Evolutionary conservation across 2,329 filamentous ascomycete genomes (phyloP).

Genomic region (Geosmithia flava): DNA sequence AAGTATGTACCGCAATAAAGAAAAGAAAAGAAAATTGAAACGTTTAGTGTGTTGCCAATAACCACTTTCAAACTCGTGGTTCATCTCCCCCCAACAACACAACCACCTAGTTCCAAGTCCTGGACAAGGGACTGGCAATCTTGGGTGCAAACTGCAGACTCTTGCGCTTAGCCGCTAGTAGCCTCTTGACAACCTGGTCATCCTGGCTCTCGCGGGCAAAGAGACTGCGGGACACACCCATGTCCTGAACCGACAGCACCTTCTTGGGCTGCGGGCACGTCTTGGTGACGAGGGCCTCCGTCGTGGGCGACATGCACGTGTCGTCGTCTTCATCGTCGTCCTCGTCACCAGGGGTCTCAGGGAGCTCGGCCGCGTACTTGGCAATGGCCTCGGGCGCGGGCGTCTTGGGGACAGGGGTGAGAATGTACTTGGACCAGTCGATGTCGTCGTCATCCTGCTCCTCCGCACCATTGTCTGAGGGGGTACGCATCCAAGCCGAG

Average conservation of each 20-base stretch:
- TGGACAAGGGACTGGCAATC: slow-evolving; percentile 58
- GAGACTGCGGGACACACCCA: slow-evolving; percentile 14
- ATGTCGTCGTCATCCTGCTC: slow-evolving; percentile 24
- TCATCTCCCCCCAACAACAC: slow-evolving; percentile 1
- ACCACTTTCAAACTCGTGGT: too few species aligned
- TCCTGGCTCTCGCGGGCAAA: slow-evolving; percentile 41
- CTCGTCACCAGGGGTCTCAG: slow-evolving; percentile 28
- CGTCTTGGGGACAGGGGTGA: slow-evolving; percentile 46
- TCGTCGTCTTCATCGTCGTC: slow-evolving; percentile 14
- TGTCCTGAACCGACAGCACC: slow-evolving; percentile 22
- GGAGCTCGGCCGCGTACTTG: slow-evolving; percentile 36
- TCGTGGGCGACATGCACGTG: slow-evolving; percentile 15
- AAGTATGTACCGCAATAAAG: background rate
- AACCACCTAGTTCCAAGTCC: slow-evolving; percentile 29
- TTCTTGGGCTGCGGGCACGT: slow-evolving; percentile 34
- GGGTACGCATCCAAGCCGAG: slow-evolving; percentile 41
- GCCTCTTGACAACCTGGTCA: slow-evolving; percentile 42
- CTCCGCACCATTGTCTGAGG: slow-evolving; percentile 28
- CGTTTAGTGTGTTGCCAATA: too few species aligned
- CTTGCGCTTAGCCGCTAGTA: slow-evolving; percentile 64
- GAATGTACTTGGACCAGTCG: slow-evolving; percentile 28
- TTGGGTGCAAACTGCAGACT: slow-evolving; percentile 69
- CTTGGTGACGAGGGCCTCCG: slow-evolving; percentile 27
- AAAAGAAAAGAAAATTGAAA: background rate
- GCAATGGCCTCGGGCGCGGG: slow-evolving; percentile 42